These are phyloP conservation scores for Polyporus arcularius DNA, from an alignment of 768 basidiomycete genomes.

Conservation along the genomic window DNA sequence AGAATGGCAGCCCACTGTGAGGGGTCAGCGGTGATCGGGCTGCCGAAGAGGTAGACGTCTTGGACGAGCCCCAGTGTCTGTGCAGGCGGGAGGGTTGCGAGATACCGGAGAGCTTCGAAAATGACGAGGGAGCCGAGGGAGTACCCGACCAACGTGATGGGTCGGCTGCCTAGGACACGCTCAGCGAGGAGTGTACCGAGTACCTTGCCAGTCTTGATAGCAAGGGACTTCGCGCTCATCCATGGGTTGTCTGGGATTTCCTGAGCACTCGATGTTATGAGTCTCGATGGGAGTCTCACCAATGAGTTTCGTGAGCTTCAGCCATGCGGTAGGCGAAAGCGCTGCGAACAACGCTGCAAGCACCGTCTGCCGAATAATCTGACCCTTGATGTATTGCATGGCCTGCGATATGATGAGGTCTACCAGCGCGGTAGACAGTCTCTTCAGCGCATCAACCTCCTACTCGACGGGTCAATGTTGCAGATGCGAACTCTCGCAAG, in stretches of 20 bases:
- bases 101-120: constrained; percentile 53
- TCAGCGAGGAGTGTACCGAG: constrained; percentile 51
- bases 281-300: constrained; percentile 33
- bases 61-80: constrained; percentile 51
- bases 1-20: constrained; percentile 48
- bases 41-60: constrained; percentile 57
- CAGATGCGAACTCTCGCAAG: neutral
- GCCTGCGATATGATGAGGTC: constrained; percentile 48
- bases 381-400: constrained; percentile 49
- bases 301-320: constrained; percentile 56
- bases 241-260: constrained; percentile 52
- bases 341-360: constrained; percentile 51
- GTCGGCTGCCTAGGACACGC: constrained; percentile 54
- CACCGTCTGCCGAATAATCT: constrained; percentile 52
- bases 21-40: constrained; percentile 44
- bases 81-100: constrained; percentile 44
- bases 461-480: constrained; percentile 22
- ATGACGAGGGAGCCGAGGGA: constrained; percentile 59
- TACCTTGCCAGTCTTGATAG: constrained; percentile 54
- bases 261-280: too few species aligned
- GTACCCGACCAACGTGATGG: constrained; percentile 57
- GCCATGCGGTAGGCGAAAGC: constrained; percentile 50
- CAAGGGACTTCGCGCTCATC: constrained; percentile 56
- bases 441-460: constrained; percentile 57
- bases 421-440: constrained; percentile 48